Percentiles rank a stretch among this genome's conserved stretches.
These are phyloP conservation scores for Phytophthora nicotianae DNA, from an alignment of 352 stramenopile genomes.

Conservation along the genomic window DNA sequence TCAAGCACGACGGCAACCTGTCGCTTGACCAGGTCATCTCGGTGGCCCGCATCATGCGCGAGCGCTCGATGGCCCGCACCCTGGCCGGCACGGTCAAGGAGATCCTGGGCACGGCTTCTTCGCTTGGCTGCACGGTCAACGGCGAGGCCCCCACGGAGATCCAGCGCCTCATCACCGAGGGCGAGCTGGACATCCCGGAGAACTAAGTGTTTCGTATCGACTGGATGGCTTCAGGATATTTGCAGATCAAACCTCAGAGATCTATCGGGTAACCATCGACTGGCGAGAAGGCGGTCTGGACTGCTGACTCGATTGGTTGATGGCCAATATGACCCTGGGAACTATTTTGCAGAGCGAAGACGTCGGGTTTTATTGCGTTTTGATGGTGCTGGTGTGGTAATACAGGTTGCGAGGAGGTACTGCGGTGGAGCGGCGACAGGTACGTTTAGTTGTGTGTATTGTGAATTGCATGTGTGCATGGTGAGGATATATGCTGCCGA, in stretches of 20 bases:
- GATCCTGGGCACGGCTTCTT: conserved; percentile 98
- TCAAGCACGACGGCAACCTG: conserved; percentile 99
- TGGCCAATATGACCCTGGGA: conserved; percentile 39
- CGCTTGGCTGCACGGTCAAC: conserved; percentile 99
- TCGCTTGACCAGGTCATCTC: conserved; percentile 99
- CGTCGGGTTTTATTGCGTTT: conserved; percentile 14
- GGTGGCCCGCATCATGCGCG: conserved; percentile 97
- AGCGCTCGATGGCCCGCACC: conserved; percentile 96
- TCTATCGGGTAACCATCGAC: conserved; percentile 16
- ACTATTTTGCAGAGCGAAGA: conserved; percentile 41
- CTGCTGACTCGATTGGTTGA: conserved; percentile 19
- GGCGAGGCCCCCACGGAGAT: conserved; percentile 97
- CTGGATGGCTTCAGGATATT: conserved; percentile 8
- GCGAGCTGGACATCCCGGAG: conserved; percentile 97
- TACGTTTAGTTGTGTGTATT: conserved; percentile 25
- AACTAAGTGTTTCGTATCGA: conserved; percentile 82
- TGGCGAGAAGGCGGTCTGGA: conserved; percentile 8
- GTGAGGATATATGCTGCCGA: conserved; percentile 40
- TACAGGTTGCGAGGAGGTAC: conserved; percentile 9
- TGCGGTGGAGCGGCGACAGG: conserved; percentile 13
- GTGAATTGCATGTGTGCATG: conserved; percentile 7
- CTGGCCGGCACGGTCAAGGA: conserved; percentile 99
- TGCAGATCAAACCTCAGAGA: conserved; percentile 16
- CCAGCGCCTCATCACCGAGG: conserved; percentile 95
- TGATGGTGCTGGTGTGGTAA: conserved; percentile 2